These are phyloP conservation scores for Crithidia thermophila DNA, from an alignment of 208 protist species.

Conservation along the genomic window DNA sequence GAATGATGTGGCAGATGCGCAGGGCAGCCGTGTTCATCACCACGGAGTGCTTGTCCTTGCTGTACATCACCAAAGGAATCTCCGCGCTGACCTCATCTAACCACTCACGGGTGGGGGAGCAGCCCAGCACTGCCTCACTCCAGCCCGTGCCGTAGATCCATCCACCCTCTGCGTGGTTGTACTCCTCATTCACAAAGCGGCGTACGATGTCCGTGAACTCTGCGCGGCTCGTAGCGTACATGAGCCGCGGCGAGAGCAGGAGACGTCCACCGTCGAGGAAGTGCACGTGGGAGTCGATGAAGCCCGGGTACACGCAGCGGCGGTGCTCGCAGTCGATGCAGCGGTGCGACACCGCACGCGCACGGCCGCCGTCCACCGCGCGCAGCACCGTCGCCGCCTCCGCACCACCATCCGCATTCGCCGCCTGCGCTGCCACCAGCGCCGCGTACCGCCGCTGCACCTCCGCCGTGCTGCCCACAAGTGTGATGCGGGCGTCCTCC, in stretches of 20 bases:
- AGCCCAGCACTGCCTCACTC: slow-evolving; percentile 59
- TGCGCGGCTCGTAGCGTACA: slow-evolving; percentile 22
- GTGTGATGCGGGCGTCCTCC: slow-evolving; percentile 39
- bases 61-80: slow-evolving; percentile 54
- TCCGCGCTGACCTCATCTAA: slow-evolving; percentile 48
- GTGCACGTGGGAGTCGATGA: slow-evolving; percentile 72
- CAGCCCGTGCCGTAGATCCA: slow-evolving; percentile 59
- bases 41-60: slow-evolving; percentile 56
- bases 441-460: slow-evolving; percentile 31
- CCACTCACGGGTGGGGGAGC: slow-evolving; percentile 51
- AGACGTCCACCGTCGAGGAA: slow-evolving; percentile 55
- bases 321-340: slow-evolving; percentile 49
- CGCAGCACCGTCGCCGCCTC: slow-evolving; percentile 7
- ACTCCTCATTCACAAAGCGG: slow-evolving; percentile 28
- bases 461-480: slow-evolving; percentile 39
- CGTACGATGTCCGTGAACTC: slow-evolving; percentile 42
- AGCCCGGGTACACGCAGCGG: slow-evolving; percentile 50
- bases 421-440: slow-evolving; percentile 12
- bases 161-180: slow-evolving; percentile 22
- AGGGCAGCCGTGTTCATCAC: slow-evolving; percentile 63
- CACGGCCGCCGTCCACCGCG: slow-evolving; percentile 34
- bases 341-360: slow-evolving; percentile 24
- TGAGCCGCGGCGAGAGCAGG: slow-evolving; percentile 34
- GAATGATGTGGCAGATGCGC: slow-evolving; percentile 45
- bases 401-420: no score